Percentiles rank a stretch among this genome's conserved stretches.
These are phyloP conservation scores for Earliella scabrosa DNA, from an alignment of 1,284 basidiomycete species.

Conservation along the genomic window DNA sequence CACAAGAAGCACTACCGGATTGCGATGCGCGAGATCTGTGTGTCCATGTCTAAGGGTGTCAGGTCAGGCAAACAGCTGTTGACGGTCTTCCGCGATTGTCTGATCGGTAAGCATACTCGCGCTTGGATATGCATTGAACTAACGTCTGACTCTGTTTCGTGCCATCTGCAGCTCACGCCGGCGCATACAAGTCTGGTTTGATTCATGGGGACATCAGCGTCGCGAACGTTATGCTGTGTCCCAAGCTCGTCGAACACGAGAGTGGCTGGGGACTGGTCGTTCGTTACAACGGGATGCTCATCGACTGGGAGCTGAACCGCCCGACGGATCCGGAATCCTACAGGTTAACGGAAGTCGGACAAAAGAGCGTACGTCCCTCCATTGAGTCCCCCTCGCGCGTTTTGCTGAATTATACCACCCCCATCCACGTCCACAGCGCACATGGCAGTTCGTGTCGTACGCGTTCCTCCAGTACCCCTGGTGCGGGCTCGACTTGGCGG, in stretches of 20 bases:
- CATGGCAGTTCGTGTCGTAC: conserved; percentile 2
- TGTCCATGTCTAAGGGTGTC: background rate
- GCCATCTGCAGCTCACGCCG: background rate
- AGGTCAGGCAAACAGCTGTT: background rate
- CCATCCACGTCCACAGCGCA: background rate
- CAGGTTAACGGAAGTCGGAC: too few relatives aligned
- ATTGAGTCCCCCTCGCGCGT: too few relatives aligned
- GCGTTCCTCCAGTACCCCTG: background rate
- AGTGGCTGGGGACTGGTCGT: background rate
- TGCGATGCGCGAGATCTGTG: background rate
- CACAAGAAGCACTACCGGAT: background rate
- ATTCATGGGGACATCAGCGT: conserved; percentile 13
- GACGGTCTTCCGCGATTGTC: background rate
- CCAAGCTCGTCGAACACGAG: background rate
- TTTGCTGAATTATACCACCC: background rate
- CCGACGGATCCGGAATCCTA: too few relatives aligned
- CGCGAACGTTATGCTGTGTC: conserved; percentile 5
- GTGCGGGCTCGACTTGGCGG: background rate
- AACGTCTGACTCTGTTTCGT: background rate
- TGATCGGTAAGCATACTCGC: background rate
- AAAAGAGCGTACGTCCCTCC: too few relatives aligned
- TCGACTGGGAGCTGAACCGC: conserved; percentile 12
- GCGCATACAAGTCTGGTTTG: background rate
- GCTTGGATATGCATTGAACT: background rate
- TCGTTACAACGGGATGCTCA: conserved; percentile 8